Evolutionary conservation across 129 eudicot genomes (phyloP).

Genomic region (Rutidosis leptorrhynchoides): DNA sequence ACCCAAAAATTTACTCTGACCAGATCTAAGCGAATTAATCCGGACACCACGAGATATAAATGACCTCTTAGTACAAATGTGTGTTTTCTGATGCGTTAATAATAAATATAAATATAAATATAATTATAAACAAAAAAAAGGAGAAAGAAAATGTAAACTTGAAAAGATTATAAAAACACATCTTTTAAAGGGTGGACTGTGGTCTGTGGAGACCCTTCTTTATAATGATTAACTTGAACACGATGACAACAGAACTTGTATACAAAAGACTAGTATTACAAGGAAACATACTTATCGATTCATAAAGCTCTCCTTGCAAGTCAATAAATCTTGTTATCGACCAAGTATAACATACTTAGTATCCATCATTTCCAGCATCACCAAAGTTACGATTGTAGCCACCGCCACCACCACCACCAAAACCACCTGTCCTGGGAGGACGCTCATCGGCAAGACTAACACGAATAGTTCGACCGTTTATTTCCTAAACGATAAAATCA

Average conservation of each 20-base stretch:
- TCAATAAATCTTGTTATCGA: conserved; percentile 20
- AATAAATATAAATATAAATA: too few relatives aligned
- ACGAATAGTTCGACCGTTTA: conserved; percentile 48
- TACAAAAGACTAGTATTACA: not conserved
- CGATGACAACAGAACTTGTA: not conserved
- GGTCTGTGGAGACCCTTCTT: too few relatives aligned
- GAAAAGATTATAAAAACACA: too few relatives aligned
- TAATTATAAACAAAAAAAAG: too few relatives aligned
- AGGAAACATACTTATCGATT: conserved; percentile 6
- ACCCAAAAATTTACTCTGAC: too few relatives aligned
- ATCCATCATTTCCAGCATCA: conserved; percentile 26
- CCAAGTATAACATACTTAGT: not conserved
- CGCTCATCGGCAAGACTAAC: conserved; percentile 49
- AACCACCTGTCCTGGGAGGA: conserved; percentile 32
- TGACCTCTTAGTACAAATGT: too few relatives aligned
- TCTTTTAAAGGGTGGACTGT: too few relatives aligned
- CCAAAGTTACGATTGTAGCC: conserved; percentile 17
- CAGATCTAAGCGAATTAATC: too few relatives aligned
- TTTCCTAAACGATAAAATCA: conserved; percentile 29
- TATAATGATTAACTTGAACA: not conserved
- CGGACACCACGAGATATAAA: too few relatives aligned
- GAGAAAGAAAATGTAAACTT: too few relatives aligned
- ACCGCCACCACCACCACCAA: conserved; percentile 36
- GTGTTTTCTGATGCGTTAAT: too few relatives aligned
- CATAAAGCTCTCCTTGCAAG: conserved; percentile 3